Base-by-base conservation (phyloP, 306 rosid species). In the Lathyrus tuberosus region DNA sequence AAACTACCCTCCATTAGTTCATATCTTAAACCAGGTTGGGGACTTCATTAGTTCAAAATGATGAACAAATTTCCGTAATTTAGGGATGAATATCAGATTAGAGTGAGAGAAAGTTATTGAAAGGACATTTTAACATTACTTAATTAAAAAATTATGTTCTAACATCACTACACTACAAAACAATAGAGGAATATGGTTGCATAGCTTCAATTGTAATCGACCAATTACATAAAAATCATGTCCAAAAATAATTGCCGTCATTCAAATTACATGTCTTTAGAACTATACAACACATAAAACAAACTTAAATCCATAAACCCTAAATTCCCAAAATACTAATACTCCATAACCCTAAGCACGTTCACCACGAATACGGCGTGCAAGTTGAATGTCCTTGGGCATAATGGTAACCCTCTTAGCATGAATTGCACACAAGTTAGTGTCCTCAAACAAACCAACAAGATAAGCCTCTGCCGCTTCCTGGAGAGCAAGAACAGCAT, bases 401-500 rank as follows among this genome's bases (percentile, higher is more conserved):
- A 89, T 89, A 2, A 89, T 89, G 2, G 96, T 89, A 0, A 89
- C 96, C 82, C 95, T 84, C 86, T 88, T 88, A 17, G 95, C 95
- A 10, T 88, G 95, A 15, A 88, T 88, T 0, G 89, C 96, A 12
- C 96, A 89, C 60, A 86, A 76, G 46, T 89, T 89, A 30, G 96
- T 86, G 54, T 89, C 96, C 83, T 89, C 96, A 8, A 89, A 86
- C 31, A 89, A 81, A 8, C 96, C 91, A 9, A 89, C 96, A 24
- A 89, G 52, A 18, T 86, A 89, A 0, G 96, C 96, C 59, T 89
- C 96, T 0, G 96, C 91, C 0, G 96, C 89, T 49, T 89, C 96
- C 75, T 89, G 96, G 4, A 89, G 91, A 0, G 96, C 96, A 42
- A 86, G 86, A 52, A 89, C 91, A 0, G 96, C 96, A 13, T 89